Evolutionary conservation across 345 rosid species (phyloP).

Genomic region (Sonneratia caseolaris): DNA sequence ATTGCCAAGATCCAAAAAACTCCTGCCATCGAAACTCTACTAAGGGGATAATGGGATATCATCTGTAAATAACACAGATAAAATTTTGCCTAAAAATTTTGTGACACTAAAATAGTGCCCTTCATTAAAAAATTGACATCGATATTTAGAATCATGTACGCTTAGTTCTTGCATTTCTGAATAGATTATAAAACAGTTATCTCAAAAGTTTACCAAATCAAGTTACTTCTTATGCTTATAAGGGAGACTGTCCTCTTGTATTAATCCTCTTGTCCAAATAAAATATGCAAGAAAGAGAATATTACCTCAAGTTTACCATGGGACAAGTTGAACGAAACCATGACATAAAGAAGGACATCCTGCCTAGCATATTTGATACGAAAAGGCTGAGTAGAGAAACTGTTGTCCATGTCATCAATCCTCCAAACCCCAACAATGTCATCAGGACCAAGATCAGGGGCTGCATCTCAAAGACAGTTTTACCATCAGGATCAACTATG

Average conservation of each 20-base stretch:
- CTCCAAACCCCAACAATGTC: conserved; percentile 66
- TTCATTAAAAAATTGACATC: background rate
- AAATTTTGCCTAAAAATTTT: background rate
- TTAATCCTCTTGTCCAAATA: background rate
- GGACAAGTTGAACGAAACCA: conserved; percentile 71
- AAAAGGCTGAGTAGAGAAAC: conserved; percentile 83
- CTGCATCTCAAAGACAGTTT: conserved; percentile 26
- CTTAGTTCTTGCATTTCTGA: background rate
- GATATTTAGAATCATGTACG: background rate
- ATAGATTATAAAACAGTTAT: background rate
- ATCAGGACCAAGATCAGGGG: conserved; percentile 47
- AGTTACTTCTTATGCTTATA: background rate
- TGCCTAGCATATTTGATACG: conserved; percentile 86
- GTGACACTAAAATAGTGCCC: background rate
- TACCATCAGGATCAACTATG: background rate
- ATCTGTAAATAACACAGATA: background rate
- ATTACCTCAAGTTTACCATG: conserved; percentile 50
- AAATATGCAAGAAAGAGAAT: conserved; percentile 2
- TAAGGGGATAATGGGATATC: background rate
- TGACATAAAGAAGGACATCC: conserved; percentile 62
- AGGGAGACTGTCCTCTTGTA: background rate
- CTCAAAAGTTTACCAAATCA: background rate
- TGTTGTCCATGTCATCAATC: conserved; percentile 72
- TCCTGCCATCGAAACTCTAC: background rate
- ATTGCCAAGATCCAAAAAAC: background rate